These are phyloP conservation scores for Jaltomata sinuosa DNA, from an alignment of 257 asterid species.

Conservation along the genomic window DNA sequence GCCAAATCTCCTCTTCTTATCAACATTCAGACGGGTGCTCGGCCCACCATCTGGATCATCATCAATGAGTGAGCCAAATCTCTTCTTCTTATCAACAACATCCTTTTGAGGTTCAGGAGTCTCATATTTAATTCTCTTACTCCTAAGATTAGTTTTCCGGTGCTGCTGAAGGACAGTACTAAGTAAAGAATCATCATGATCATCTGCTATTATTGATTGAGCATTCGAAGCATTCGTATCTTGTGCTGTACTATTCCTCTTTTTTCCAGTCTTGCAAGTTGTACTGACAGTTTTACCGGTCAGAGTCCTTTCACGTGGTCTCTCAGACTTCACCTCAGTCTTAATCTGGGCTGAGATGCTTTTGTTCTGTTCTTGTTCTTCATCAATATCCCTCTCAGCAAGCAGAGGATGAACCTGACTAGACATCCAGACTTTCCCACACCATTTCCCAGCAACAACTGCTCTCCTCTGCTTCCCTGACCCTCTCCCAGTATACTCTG, in stretches of 20 bases:
- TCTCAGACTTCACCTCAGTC: constrained; percentile 35
- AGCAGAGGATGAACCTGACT: constrained; percentile 83
- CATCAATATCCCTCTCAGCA: constrained; percentile 37
- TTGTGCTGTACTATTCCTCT: constrained; percentile 36
- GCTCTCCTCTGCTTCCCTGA: constrained; percentile 62
- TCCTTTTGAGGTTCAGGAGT: constrained; percentile 27
- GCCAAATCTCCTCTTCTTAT: constrained; percentile 20
- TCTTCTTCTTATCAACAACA: constrained; percentile 24
- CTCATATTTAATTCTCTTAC: constrained; percentile 26
- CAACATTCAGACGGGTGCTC: constrained; percentile 61
- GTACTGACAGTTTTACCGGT: constrained; percentile 22
- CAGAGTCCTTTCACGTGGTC: constrained; percentile 19
- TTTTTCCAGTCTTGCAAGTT: constrained; percentile 26
- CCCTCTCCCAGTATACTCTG: constrained; percentile 32
- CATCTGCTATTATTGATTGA: constrained; percentile 20
- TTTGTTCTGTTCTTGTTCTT: constrained; percentile 28
- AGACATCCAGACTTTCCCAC: constrained; percentile 98
- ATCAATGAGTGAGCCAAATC: constrained; percentile 8
- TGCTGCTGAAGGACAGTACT: constrained; percentile 21
- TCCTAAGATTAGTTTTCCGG: constrained; percentile 35
- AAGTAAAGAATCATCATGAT: constrained; percentile 16
- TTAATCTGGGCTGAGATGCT: constrained; percentile 12
- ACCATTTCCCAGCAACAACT: constrained; percentile 94
- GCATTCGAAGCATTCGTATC: constrained; percentile 22
- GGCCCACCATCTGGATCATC: constrained; percentile 75